A percentile compares a stretch with the other conserved stretches of the same genome.
These are phyloP conservation scores for Acanthamoeba lugdunensis DNA, from an alignment of 208 protist species.

Conservation along the genomic window DNA sequence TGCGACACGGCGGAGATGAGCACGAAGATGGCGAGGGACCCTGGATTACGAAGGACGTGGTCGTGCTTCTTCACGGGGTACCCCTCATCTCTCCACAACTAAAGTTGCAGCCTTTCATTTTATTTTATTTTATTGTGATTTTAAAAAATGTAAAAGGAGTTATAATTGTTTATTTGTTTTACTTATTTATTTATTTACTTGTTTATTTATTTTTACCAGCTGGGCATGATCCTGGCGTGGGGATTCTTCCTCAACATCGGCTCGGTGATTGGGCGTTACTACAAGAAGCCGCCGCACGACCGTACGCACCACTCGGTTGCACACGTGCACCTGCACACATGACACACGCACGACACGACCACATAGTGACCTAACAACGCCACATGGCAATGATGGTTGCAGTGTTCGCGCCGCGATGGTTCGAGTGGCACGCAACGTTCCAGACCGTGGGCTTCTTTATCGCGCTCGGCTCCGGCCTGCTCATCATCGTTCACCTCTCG, in stretches of 20 bases:
- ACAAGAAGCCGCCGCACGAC: conserved; percentile 47
- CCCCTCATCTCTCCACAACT: neutral
- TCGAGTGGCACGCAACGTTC: conserved; percentile 50
- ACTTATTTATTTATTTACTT: neutral
- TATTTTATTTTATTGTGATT: neutral
- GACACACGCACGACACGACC: neutral
- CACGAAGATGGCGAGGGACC: conserved; percentile 2
- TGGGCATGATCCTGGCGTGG: conserved; percentile 61
- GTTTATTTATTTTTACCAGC: neutral
- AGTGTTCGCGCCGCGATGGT: conserved; percentile 56
- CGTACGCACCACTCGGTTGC: neutral
- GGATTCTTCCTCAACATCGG: conserved; percentile 64
- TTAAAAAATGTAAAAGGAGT: neutral
- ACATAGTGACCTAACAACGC: too few relatives aligned
- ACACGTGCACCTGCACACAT: neutral
- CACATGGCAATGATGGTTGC: neutral
- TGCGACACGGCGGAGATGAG: conserved; percentile 10
- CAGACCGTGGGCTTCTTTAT: conserved; percentile 34
- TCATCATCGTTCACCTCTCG: conserved; percentile 39
- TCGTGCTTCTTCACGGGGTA: conserved; percentile 61
- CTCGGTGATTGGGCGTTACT: conserved; percentile 64
- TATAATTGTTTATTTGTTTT: too few relatives aligned
- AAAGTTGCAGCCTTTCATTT: neutral
- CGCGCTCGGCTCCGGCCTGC: conserved; percentile 17
- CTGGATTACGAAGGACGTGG: conserved; percentile 36